Conservation (phyloP, 176 grass and related monocot genomes). For the sorghum (Sorghum bicolor) region Sorghum_bicolor_NCBIv3 NC_012876.2:65242001-65242500, state of each 20-base stretch:
- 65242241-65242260: slow-evolving; percentile 88
- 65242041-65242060: not conserved
- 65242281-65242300: slow-evolving; percentile 95
- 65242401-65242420: slow-evolving; percentile 39
- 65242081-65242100: too few species aligned
- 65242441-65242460: slow-evolving; percentile 96
- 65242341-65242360: too few species aligned
- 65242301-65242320: slow-evolving; percentile 30
- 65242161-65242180: slow-evolving; percentile 48
- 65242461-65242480: slow-evolving; percentile 96
- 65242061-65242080: slow-evolving; percentile 23
- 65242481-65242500: slow-evolving; percentile 91
- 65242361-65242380: not conserved
- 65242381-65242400: not conserved
- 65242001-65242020: not conserved
- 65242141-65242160: slow-evolving; percentile 15
- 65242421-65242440: slow-evolving; percentile 84
- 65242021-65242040: too few species aligned
- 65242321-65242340: not conserved
- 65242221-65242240: slow-evolving; percentile 96
- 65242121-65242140: not conserved
- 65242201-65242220: not conserved
- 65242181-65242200: not conserved
- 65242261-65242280: slow-evolving; percentile 92
- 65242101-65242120: slow-evolving; percentile 14